phyloP scores from a whole-genome alignment of 805 yeast species.

The Lipomyces chichibuensis region DNA sequence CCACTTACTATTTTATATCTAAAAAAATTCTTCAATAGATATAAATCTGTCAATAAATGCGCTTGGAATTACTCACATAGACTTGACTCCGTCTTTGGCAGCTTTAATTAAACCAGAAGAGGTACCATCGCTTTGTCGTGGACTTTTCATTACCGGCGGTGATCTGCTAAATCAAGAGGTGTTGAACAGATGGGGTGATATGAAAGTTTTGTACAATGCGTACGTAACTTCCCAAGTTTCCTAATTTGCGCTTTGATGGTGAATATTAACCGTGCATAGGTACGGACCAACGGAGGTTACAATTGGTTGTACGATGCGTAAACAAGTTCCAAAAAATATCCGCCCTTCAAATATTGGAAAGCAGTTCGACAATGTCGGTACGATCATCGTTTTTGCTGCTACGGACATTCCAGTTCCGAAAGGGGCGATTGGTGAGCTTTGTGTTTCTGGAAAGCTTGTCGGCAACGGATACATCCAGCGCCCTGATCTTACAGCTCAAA shows the following conservation, averaged over 20 bases:
- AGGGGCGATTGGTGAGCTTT: conserved; percentile 42
- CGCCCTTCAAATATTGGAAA: conserved; percentile 38
- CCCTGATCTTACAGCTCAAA: conserved; percentile 34
- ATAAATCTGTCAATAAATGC: conserved; percentile 25
- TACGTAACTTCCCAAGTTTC: conserved; percentile 3
- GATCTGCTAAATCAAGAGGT: conserved; percentile 38
- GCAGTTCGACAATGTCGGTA: conserved; percentile 38
- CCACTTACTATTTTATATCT: background rate
- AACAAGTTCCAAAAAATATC: conserved; percentile 32
- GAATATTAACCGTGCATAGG: background rate
- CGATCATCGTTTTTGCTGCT: conserved; percentile 25
- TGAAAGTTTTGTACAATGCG: conserved; percentile 37
- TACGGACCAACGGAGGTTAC: conserved; percentile 41
- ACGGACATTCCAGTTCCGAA: conserved; percentile 33
- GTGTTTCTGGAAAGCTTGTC: conserved; percentile 41
- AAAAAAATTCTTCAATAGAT: conserved; percentile 14
- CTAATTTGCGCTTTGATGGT: background rate
- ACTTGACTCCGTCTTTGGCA: conserved; percentile 53
- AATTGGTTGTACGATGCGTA: conserved; percentile 38
- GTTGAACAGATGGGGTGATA: conserved; percentile 38
- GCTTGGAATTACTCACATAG: conserved; percentile 37
- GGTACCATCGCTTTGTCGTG: conserved; percentile 34
- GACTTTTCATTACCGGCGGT: conserved; percentile 40
- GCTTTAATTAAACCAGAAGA: conserved; percentile 83
- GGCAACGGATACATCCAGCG: conserved; percentile 40